Evolutionary conservation across 768 basidiomycete species (phyloP).

Genomic region (Phanerochaete carnosa): DNA sequence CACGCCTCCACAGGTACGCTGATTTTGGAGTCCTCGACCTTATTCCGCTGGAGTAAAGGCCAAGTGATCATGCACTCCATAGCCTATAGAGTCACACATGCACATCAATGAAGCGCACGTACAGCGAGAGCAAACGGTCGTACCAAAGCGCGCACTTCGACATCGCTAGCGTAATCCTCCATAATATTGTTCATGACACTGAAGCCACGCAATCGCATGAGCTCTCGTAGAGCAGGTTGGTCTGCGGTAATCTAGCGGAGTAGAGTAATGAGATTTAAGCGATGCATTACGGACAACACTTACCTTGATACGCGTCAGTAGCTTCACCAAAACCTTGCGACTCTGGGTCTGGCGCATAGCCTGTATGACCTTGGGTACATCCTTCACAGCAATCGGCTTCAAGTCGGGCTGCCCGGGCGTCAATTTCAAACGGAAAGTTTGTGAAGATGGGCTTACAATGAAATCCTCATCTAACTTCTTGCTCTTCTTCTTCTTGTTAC

Average conservation of each 20-base stretch:
- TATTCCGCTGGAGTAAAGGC: slow-evolving; percentile 85
- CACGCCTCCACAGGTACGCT: slow-evolving; percentile 58
- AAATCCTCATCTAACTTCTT: slow-evolving; percentile 96
- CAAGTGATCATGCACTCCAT: slow-evolving; percentile 69
- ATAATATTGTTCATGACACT: slow-evolving; percentile 88
- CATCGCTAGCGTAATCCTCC: slow-evolving; percentile 68
- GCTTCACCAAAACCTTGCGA: slow-evolving; percentile 74
- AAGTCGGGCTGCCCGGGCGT: slow-evolving; percentile 57
- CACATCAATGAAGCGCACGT: background rate
- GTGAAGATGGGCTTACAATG: slow-evolving; percentile 46
- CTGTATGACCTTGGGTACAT: slow-evolving; percentile 89
- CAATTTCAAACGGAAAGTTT: background rate
- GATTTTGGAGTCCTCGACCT: slow-evolving; percentile 77
- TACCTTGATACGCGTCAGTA: slow-evolving; percentile 85
- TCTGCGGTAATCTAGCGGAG: slow-evolving; percentile 76
- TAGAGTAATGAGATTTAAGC: background rate
- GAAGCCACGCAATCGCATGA: slow-evolving; percentile 92
- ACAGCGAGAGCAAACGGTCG: slow-evolving; percentile 23
- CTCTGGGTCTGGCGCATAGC: slow-evolving; percentile 88
- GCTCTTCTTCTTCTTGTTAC: slow-evolving; percentile 83
- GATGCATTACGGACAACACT: slow-evolving; percentile 3
- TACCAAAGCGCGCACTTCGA: slow-evolving; percentile 69
- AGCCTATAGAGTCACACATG: slow-evolving; percentile 35
- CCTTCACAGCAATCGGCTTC: slow-evolving; percentile 69
- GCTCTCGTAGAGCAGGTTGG: slow-evolving; percentile 67